Evolutionary conservation across 768 basidiomycete species (phyloP).

Genomic region (Mycena crocata): DNA sequence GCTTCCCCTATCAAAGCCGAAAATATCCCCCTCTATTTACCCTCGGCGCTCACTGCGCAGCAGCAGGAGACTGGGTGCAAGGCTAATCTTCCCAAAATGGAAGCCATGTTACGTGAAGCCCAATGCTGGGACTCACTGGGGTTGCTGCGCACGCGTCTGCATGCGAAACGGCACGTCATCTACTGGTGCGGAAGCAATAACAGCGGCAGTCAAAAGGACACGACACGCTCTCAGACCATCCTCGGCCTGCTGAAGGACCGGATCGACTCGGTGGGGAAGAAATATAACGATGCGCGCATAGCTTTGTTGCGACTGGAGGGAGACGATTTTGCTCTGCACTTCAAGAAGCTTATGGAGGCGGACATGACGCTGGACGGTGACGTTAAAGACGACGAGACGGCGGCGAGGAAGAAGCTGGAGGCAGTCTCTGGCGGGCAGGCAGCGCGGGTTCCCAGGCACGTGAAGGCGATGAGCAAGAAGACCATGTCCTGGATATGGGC

Average conservation of each 20-base stretch:
- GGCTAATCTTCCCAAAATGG: conserved; percentile 4
- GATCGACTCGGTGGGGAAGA: too few relatives aligned
- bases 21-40: not conserved
- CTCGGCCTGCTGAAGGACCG: not conserved
- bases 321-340: too few relatives aligned
- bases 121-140: conserved; percentile 11
- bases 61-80: not conserved
- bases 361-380: too few relatives aligned
- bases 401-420: too few relatives aligned
- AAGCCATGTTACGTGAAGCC: conserved; percentile 1
- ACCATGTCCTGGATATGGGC: too few relatives aligned
- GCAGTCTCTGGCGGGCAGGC: too few relatives aligned
- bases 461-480: too few relatives aligned
- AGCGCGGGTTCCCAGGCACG: too few relatives aligned
- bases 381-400: too few relatives aligned
- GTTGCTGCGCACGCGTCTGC: not conserved
- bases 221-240: not conserved
- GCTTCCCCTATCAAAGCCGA: not conserved
- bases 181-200: not conserved
- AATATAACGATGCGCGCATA: too few relatives aligned
- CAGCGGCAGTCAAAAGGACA: not conserved
- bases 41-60: not conserved
- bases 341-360: too few relatives aligned
- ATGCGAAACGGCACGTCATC: conserved; percentile 1
- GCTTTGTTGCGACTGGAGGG: too few relatives aligned